Evolutionary conservation across 2,329 filamentous ascomycete species (phyloP), one percentile per base, ranked within the genome.

Genomic region (Lecanosticta acicola): DNA sequence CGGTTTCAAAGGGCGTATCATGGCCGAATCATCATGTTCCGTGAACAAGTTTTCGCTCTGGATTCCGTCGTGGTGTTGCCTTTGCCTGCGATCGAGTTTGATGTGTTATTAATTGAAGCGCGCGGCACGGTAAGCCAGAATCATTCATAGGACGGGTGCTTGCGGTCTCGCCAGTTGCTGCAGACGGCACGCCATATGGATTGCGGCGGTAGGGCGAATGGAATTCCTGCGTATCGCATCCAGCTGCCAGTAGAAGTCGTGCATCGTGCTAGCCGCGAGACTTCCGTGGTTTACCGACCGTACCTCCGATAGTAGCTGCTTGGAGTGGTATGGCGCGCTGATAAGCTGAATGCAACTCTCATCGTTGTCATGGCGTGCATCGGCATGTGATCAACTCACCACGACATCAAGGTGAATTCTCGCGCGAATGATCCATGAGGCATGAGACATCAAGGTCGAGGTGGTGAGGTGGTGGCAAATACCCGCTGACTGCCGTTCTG

Each of bases 281-380:
- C 35, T 19, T 37, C 35, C 35, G 35, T 37, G 9, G 14, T 3
- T 19, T 37, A 17, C 35, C 35, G 35, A 19, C 11, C 11, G 35
- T 19, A 19, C 11, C 14, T 18, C 35, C 9, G 35, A 16, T 3
- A 18, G 35, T 19, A 37, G 35, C 35, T 37, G 18, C 35, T 4
- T 18, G 17, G 35, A 19, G 14, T 37, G 35, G 18, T 19, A 37
- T 16, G 14, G 35, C 33, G 16, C 18, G 8, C 14, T 18, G 35
- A 37, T 37, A 37, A 37, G 35, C 9, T 19, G 35, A 16, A 8
- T 37, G 35, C 35, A 37, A 17, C 35, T 37, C 5, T n/a, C n/a
- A 5, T 9, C 14, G 35, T 14, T 35, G 33, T 29, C 24, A 29
- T 29, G 24, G 24, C 24, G 5, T 5, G 24, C 24, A 19, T 18